Conservation (phyloP, 179 eudicot genomes). For the Amaranthus tricolor region DNA sequence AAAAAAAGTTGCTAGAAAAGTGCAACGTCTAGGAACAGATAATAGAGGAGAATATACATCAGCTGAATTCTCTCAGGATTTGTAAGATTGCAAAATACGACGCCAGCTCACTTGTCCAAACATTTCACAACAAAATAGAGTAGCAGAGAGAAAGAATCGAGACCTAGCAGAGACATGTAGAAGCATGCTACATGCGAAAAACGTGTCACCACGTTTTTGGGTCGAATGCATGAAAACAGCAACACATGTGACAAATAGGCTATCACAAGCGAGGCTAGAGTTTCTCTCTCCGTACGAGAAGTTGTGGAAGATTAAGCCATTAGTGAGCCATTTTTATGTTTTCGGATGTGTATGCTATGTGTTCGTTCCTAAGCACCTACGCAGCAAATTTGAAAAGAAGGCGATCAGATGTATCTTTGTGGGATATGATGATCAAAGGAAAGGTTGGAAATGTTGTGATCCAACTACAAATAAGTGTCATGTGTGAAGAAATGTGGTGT, state of each 20-base stretch:
- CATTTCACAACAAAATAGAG: conserved; percentile 14
- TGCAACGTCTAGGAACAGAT: not conserved
- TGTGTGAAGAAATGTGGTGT: conserved; percentile 13
- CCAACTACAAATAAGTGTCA: conserved; percentile 9
- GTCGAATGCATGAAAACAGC: conserved; percentile 12
- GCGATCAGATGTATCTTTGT: conserved; percentile 6
- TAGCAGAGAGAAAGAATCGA: conserved; percentile 13
- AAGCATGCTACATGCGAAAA: conserved; percentile 11
- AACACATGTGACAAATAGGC: conserved; percentile 4
- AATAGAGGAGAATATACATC: conserved; percentile 16
- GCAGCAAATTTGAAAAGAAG: conserved; percentile 11
- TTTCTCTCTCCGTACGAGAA: conserved; percentile 14
- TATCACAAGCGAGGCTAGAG: conserved; percentile 12
- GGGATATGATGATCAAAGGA: conserved; percentile 11
- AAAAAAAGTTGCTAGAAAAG: conserved; percentile 4
- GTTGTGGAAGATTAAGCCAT: conserved; percentile 9
- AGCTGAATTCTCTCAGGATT: not conserved
- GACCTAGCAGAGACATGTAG: conserved; percentile 5
- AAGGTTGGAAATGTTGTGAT: conserved; percentile 22
- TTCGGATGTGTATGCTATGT: conserved; percentile 16
- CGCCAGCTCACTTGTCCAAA: not conserved
- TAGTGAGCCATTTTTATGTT: conserved; percentile 6
- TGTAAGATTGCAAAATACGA: conserved; percentile 8
- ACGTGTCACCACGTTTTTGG: conserved; percentile 4
- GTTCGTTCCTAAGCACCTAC: conserved; percentile 6